phyloP scores from a whole-genome alignment of 2,329 filamentous ascomycete species.

The Ceratocystis papillata region DNA sequence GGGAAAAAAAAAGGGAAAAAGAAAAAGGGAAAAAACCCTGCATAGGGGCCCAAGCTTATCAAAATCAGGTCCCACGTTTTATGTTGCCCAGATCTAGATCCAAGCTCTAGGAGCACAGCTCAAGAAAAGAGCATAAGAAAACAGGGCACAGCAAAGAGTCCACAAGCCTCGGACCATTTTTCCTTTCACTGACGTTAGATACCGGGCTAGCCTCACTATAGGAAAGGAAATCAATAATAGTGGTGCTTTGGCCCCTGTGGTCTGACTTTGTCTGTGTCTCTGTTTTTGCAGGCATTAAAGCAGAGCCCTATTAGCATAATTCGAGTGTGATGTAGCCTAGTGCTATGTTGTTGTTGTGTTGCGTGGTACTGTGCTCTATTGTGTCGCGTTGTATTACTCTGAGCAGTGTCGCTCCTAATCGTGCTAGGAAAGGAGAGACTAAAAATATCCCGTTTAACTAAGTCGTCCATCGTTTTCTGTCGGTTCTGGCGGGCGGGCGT shows the following conservation, averaged over 20 bases:
- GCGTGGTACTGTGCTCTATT: too few species aligned
- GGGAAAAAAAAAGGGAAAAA: not conserved
- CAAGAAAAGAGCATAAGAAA: not conserved
- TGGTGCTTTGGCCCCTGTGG: constrained; percentile 1
- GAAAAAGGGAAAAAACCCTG: not conserved
- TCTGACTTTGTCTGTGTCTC: not conserved
- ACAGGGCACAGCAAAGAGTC: not conserved
- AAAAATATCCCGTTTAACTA: too few species aligned
- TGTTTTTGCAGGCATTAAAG: not conserved
- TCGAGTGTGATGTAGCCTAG: too few species aligned
- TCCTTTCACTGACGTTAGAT: not conserved
- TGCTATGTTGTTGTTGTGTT: too few species aligned
- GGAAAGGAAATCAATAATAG: not conserved
- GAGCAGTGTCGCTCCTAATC: too few species aligned
- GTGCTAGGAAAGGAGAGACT: too few species aligned
- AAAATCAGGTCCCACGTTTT: constrained; percentile 5
- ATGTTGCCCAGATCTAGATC: not conserved
- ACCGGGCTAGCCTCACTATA: too few species aligned
- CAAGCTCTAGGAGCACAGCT: not conserved
- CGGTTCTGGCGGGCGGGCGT: too few species aligned
- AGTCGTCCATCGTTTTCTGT: too few species aligned
- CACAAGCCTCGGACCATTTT: not conserved
- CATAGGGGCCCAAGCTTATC: constrained; percentile 3
- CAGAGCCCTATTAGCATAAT: not conserved
- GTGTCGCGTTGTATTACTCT: too few species aligned